These are phyloP conservation scores for Nepenthes mirabilis DNA, from an alignment of 148 eudicot species.

Conservation along the genomic window DNA sequence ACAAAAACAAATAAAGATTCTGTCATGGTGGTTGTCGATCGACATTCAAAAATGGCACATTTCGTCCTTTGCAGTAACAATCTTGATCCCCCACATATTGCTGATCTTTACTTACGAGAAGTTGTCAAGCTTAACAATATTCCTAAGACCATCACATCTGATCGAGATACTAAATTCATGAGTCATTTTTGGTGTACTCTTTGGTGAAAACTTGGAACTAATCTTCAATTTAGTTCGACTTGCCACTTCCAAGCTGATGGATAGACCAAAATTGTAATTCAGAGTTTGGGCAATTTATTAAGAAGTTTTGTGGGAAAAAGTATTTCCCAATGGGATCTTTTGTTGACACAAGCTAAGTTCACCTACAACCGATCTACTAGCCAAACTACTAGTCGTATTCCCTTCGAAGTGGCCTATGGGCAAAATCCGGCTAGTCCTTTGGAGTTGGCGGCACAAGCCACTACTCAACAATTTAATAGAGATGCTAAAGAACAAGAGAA, in stretches of 20 bases:
- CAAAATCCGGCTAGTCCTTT: background rate
- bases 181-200: background rate
- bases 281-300: background rate
- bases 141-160: background rate
- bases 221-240: background rate
- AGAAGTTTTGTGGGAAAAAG: background rate
- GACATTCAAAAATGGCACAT: slow-evolving; percentile 1
- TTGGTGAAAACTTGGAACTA: background rate
- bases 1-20: background rate
- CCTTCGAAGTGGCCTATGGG: slow-evolving; percentile 1
- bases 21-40: background rate
- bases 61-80: background rate
- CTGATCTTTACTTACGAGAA: background rate
- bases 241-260: background rate
- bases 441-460: background rate
- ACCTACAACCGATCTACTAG: background rate
- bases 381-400: background rate
- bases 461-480: no score
- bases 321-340: background rate
- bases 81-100: background rate
- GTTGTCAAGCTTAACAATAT: background rate
- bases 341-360: slow-evolving; percentile 2
- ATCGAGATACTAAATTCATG: background rate
- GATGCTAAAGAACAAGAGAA: background rate
- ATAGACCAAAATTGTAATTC: background rate